Base-by-base conservation (phyloP, 371 early-diverging fungal genomes). In the Mucor indicus region DNA sequence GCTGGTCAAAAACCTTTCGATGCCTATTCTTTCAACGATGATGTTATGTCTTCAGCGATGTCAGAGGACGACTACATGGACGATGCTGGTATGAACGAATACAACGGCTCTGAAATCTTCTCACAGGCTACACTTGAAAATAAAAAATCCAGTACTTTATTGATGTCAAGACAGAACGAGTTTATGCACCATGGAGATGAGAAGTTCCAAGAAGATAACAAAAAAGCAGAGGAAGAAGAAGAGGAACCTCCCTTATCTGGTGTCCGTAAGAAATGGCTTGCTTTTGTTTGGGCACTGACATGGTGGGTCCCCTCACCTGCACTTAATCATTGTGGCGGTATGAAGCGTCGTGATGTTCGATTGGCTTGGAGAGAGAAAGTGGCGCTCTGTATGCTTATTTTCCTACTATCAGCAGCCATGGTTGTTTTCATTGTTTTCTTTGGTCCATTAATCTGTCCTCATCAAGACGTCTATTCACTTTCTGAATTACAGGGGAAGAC, bases 281-380 rank as follows among this genome's bases (percentile, higher is more conserved):
- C 71, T 29, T 67, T 83, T 60, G 88, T 89, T 1, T 92, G 87
- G 87, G 44, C 66, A 7, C 55, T 87, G 16, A 95, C 96, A 2
- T 91, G 86, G 85, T 92, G 89, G 85, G 74, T 89, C 11, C 91
- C 90, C 13, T 68, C 79, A 20, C 77, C 64, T 17, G 70, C 71
- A 27, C 55, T 91, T 37, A 47, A 53, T 20, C 57, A 66, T 30
- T 75, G 83, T 58, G 88, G 84, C 50, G 73, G 79, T 27, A 87
- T 90, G 80, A 75, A 77, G 48, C 74, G 79, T 10, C 62, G 62
- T 24, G 93, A 95, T 61, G 80, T 89, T 38, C 83, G 85, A 22
- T 74, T 91, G 53, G 93, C 95, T 4, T 95, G 95, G 95, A 78
- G 93, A 44, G 95, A 95, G 63, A 93, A 95, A 70, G 81, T 95